These are phyloP conservation scores for Rhodotorula kratochvilovae DNA, from an alignment of 768 basidiomycete genomes.

Conservation along the genomic window DNA sequence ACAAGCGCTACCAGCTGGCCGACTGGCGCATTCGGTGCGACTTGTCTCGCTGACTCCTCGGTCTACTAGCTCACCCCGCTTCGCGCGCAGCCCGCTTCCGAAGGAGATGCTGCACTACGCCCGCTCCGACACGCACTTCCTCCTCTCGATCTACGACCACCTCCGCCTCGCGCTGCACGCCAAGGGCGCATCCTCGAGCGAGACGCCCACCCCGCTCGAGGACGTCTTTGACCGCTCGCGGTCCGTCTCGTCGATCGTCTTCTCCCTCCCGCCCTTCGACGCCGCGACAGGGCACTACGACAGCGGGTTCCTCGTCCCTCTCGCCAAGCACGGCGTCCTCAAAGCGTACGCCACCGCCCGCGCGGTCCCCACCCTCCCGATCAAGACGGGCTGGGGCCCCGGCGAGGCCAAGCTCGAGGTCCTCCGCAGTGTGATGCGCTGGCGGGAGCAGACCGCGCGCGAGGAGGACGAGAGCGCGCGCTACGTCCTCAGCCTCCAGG, in stretches of 20 bases:
- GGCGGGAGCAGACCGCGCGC: slow-evolving; percentile 74
- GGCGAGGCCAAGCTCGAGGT: slow-evolving; percentile 70
- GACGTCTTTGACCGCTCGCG: slow-evolving; percentile 30
- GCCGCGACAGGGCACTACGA: slow-evolving; percentile 23
- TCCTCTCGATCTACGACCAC: slow-evolving; percentile 85
- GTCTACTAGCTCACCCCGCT: neutral
- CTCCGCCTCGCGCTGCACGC: slow-evolving; percentile 68
- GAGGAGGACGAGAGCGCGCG: slow-evolving; percentile 80
- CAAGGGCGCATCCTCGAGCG: slow-evolving; percentile 43
- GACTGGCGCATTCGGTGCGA: slow-evolving; percentile 89
- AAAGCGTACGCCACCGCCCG: slow-evolving; percentile 20
- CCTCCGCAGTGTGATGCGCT: slow-evolving; percentile 68
- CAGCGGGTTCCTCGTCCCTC: slow-evolving; percentile 22
- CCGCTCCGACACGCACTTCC: slow-evolving; percentile 91
- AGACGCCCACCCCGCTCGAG: neutral
- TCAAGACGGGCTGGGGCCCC: slow-evolving; percentile 53
- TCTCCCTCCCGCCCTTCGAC: slow-evolving; percentile 34
- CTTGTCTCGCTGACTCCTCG: neutral
- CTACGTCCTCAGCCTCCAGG: slow-evolving; percentile 48
- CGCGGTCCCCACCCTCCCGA: slow-evolving; percentile 32
- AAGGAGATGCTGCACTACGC: slow-evolving; percentile 88
- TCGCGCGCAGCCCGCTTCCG: slow-evolving; percentile 60
- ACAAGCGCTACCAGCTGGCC: slow-evolving; percentile 93
- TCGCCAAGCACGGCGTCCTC: slow-evolving; percentile 26
- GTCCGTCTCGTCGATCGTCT: slow-evolving; percentile 4